A percentile compares a stretch with the other conserved stretches of the same genome.
phyloP scores from a whole-genome alignment of 805 yeast species.

The Pichia eremophila region DNA sequence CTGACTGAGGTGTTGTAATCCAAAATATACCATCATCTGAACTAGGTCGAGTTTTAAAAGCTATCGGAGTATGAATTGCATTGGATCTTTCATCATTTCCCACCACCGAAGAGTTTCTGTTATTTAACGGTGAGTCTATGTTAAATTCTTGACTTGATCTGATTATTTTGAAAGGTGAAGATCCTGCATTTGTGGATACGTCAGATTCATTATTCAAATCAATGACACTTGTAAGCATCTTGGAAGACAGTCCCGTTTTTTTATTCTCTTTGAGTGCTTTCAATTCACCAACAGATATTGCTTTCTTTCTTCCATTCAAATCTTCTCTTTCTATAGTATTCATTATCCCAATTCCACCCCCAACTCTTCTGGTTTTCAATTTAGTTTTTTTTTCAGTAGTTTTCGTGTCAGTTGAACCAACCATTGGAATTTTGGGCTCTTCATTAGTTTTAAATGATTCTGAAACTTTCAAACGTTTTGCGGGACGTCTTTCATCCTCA shows the following conservation, averaged over 20 bases:
- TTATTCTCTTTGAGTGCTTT: neutral
- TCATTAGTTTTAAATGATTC: neutral
- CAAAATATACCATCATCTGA: slow-evolving; percentile 31
- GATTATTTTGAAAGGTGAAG: slow-evolving; percentile 6
- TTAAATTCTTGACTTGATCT: slow-evolving; percentile 9
- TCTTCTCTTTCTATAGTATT: neutral
- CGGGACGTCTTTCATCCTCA: neutral
- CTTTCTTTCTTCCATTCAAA: neutral
- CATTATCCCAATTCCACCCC: neutral
- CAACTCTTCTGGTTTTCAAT: neutral
- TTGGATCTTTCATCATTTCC: neutral
- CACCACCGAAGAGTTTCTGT: neutral
- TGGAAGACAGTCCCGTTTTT: neutral
- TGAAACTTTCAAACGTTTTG: neutral
- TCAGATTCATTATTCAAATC: slow-evolving; percentile 3
- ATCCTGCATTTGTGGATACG: neutral
- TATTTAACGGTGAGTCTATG: neutral
- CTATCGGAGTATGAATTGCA: neutral
- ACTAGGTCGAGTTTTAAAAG: slow-evolving; percentile 13
- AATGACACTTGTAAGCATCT: neutral
- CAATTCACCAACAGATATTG: slow-evolving; percentile 3
- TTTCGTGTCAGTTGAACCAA: neutral
- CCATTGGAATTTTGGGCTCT: neutral
- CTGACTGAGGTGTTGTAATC: slow-evolving; percentile 30
- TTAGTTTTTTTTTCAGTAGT: neutral